Conservation (phyloP, 169 alveolate genomes). For the Blepharisma undulans region DNA sequence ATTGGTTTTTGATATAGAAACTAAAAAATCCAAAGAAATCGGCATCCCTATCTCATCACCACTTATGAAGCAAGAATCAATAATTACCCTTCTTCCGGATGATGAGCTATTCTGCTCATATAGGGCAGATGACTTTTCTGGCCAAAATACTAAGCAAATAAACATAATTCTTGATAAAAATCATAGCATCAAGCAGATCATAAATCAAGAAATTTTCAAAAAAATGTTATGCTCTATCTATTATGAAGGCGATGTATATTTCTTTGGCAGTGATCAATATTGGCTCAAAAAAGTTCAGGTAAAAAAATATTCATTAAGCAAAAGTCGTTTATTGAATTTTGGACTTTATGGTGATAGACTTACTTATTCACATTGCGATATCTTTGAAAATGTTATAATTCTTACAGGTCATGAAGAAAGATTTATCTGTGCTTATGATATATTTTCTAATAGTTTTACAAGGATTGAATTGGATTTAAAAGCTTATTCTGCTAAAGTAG, state of each 20-base stretch:
- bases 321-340: not conserved
- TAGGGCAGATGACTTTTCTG: not conserved
- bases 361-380: not conserved
- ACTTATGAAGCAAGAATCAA: not conserved
- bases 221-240: not conserved
- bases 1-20: not conserved
- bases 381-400: not conserved
- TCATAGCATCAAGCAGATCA: not conserved
- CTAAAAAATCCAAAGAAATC: not conserved
- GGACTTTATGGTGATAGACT: not conserved
- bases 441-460: not conserved
- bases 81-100: not conserved
- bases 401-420: not conserved
- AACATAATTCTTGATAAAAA: not conserved
- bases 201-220: not conserved
- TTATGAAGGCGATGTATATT: not conserved
- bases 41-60: not conserved
- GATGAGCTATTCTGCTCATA: not conserved
- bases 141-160: not conserved
- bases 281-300: not conserved
- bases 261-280: not conserved
- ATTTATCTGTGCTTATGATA: not conserved
- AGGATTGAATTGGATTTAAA: not conserved
- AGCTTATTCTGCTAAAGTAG: not conserved
- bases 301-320: not conserved